Evolutionary conservation across 2,329 filamentous ascomycete species (phyloP).

Genomic region (Cladosporium velox): DNA sequence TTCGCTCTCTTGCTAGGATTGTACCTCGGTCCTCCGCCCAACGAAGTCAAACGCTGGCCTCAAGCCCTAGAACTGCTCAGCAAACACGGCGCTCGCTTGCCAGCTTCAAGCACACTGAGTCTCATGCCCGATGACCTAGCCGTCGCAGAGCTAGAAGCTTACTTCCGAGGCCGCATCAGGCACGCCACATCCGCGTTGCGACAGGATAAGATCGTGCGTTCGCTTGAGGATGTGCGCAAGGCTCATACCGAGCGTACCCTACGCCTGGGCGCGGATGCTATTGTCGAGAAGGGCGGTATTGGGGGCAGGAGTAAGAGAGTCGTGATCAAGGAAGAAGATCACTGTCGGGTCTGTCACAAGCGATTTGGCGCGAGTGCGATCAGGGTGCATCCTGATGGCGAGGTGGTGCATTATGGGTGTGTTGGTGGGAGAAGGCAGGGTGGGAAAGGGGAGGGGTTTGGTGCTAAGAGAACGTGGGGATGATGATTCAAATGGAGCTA

Average conservation of each 20-base stretch:
- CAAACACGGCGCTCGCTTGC: slow-evolving; percentile 86
- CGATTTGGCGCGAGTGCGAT: slow-evolving; percentile 88
- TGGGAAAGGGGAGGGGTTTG: neutral
- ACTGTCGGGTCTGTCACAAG: slow-evolving; percentile 93
- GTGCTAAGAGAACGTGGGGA: slow-evolving; percentile 12
- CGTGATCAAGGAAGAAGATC: slow-evolving; percentile 80
- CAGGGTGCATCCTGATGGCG: slow-evolving; percentile 75
- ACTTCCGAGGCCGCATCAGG: slow-evolving; percentile 89
- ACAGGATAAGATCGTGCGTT: slow-evolving; percentile 74
- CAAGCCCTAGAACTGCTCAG: slow-evolving; percentile 87
- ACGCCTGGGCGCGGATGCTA: slow-evolving; percentile 68
- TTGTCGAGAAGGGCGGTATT: slow-evolving; percentile 54
- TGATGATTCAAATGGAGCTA: neutral
- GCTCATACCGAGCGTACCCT: slow-evolving; percentile 74
- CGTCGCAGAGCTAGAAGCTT: slow-evolving; percentile 77
- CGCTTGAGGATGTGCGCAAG: slow-evolving; percentile 75
- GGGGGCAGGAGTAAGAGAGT: slow-evolving; percentile 70
- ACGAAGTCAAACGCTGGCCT: slow-evolving; percentile 63
- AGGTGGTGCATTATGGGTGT: slow-evolving; percentile 54
- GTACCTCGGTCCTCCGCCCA: slow-evolving; percentile 79
- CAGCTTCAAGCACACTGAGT: slow-evolving; percentile 80
- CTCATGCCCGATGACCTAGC: slow-evolving; percentile 81
- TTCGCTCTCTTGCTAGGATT: slow-evolving; percentile 89
- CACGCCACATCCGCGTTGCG: slow-evolving; percentile 80
- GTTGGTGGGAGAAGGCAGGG: slow-evolving; percentile 29